These are phyloP conservation scores for Pseudocercospora ulei DNA, from an alignment of 2,329 filamentous ascomycete species.

Conservation along the genomic window DNA sequence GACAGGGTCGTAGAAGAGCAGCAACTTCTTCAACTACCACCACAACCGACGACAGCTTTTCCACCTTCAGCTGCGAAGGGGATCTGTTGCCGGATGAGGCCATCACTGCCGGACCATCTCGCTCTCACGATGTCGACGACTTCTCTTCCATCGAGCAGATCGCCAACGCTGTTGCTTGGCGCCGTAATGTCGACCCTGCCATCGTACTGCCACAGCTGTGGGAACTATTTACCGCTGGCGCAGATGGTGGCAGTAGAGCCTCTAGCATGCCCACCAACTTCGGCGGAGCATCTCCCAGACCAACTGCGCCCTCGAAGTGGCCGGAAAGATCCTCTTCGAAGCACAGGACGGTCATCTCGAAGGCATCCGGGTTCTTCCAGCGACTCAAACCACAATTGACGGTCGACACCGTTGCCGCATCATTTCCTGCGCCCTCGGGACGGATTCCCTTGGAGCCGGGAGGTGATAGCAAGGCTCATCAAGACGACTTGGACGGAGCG, in stretches of 20 bases:
- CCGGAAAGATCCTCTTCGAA: conserved; percentile 11
- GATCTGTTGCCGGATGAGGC: conserved; percentile 32
- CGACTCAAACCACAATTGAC: conserved; percentile 26
- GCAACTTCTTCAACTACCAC: conserved; percentile 18
- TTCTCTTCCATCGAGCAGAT: conserved; percentile 34
- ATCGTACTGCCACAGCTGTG: conserved; percentile 33
- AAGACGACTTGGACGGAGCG: not conserved
- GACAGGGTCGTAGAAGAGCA: conserved; percentile 13
- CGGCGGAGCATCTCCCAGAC: conserved; percentile 4
- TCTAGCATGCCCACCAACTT: conserved; percentile 8
- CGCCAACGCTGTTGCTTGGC: conserved; percentile 32
- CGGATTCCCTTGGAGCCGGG: conserved; percentile 41
- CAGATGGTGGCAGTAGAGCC: not conserved
- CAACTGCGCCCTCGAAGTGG: conserved; percentile 8
- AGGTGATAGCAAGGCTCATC: conserved; percentile 31
- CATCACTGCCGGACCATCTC: conserved; percentile 2
- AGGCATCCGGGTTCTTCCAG: conserved; percentile 30
- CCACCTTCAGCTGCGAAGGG: conserved; percentile 33
- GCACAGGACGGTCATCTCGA: conserved; percentile 25
- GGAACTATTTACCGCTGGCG: conserved; percentile 26
- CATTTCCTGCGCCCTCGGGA: conserved; percentile 17
- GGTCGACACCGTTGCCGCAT: conserved; percentile 15
- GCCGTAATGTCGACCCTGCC: conserved; percentile 32
- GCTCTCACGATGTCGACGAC: conserved; percentile 7
- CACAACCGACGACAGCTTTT: conserved; percentile 28